These are phyloP conservation scores for Naganishia antarctica DNA, from an alignment of 768 basidiomycete genomes.

Conservation along the genomic window DNA sequence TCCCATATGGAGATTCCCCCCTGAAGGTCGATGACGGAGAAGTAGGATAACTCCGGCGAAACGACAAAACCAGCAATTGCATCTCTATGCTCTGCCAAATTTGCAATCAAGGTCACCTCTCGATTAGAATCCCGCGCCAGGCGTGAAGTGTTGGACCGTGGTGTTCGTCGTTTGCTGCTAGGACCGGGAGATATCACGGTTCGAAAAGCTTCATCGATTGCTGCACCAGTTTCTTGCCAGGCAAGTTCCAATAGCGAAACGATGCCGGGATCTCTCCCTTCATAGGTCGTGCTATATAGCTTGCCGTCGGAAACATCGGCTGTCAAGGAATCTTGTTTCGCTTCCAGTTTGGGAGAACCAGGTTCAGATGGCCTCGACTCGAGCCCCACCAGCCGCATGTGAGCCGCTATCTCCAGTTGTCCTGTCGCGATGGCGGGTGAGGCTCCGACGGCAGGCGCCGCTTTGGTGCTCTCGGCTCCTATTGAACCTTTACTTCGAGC, in stretches of 20 bases:
- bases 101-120: slow-evolving; percentile 62
- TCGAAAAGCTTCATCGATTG: slow-evolving; percentile 6
- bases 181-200: slow-evolving; percentile 5
- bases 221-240: slow-evolving; percentile 3
- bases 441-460: slow-evolving; percentile 81
- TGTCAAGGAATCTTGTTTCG: neutral
- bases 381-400: slow-evolving; percentile 48
- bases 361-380: slow-evolving; percentile 12
- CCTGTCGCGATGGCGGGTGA: slow-evolving; percentile 78
- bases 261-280: slow-evolving; percentile 85
- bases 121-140: neutral
- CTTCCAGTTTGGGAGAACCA: neutral
- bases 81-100: slow-evolving; percentile 76
- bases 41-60: slow-evolving; percentile 90
- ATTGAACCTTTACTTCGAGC: slow-evolving; percentile 18
- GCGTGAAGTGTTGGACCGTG: slow-evolving; percentile 37
- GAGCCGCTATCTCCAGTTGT: slow-evolving; percentile 68
- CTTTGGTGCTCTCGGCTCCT: slow-evolving; percentile 67
- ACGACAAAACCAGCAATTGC: slow-evolving; percentile 74
- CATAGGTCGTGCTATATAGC: slow-evolving; percentile 53
- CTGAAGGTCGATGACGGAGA: slow-evolving; percentile 53
- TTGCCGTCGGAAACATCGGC: slow-evolving; percentile 5
- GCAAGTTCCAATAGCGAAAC: slow-evolving; percentile 72
- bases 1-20: slow-evolving; percentile 54
- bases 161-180: slow-evolving; percentile 16